A percentile compares a stretch with the other conserved stretches of the same genome.
These are phyloP conservation scores for Termitomyces heimii DNA, from an alignment of 768 basidiomycete genomes.

Conservation along the genomic window DNA sequence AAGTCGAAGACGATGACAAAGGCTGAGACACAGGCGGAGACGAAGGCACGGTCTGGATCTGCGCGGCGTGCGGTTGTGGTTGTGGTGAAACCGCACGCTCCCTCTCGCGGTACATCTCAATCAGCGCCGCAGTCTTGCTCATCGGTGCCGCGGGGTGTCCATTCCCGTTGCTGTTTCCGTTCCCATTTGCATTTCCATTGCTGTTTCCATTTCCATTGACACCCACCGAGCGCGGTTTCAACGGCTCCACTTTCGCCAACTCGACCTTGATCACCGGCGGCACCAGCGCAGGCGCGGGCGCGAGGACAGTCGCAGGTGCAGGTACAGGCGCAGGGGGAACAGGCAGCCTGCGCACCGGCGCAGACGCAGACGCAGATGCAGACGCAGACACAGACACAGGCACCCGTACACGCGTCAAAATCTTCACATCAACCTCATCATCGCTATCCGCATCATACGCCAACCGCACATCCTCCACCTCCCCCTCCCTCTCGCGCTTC, in stretches of 20 bases:
- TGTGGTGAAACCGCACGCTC: slow-evolving; percentile 43
- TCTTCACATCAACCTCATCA: slow-evolving; percentile 17
- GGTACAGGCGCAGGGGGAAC: slow-evolving; percentile 9
- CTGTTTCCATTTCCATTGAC: background rate
- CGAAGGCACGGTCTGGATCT: slow-evolving; percentile 4
- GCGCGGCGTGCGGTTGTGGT: slow-evolving; percentile 10
- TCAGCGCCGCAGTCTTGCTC: slow-evolving; percentile 71
- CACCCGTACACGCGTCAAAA: background rate
- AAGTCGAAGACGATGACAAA: too few species aligned
- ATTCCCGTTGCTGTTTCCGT: background rate
- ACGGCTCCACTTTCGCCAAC: background rate
- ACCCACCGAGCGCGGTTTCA: background rate
- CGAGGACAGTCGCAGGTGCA: background rate
- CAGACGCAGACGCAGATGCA: background rate
- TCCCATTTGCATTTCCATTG: background rate
- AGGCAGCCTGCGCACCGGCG: slow-evolving; percentile 16
- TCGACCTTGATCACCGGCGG: slow-evolving; percentile 3
- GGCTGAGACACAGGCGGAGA: slow-evolving; percentile 4
- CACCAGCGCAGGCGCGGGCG: too few species aligned
- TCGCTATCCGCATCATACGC: slow-evolving; percentile 31
- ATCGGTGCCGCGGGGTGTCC: slow-evolving; percentile 15
- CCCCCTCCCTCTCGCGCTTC: slow-evolving; percentile 29
- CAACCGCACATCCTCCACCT: slow-evolving; percentile 22
- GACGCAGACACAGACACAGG: slow-evolving; percentile 7
- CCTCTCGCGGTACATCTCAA: slow-evolving; percentile 80